Conservation (phyloP, 2,329 filamentous ascomycete species). For the Westerdykella aurantiaca region DNA sequence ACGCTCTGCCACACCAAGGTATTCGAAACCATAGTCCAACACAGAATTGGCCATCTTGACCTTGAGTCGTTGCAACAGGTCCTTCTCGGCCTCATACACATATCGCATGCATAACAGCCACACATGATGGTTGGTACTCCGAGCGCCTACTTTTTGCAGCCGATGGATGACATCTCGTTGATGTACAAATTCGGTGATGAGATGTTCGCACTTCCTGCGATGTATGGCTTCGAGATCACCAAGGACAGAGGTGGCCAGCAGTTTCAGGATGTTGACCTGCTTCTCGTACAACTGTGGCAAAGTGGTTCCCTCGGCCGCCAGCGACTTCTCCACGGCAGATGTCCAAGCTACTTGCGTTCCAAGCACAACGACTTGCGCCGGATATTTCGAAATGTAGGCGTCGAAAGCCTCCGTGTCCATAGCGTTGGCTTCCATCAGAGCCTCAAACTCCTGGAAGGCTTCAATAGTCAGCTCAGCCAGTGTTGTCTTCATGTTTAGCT, state of each 20-base stretch:
- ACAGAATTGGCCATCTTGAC: conserved; percentile 97
- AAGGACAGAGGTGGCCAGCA: conserved; percentile 83
- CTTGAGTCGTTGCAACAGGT: conserved; percentile 72
- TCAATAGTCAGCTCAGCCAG: conserved; percentile 86
- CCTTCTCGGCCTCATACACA: conserved; percentile 75
- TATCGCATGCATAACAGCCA: conserved; percentile 99
- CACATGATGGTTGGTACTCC: conserved; percentile 71
- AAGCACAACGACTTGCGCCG: conserved; percentile 91
- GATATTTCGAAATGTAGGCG: conserved; percentile 76
- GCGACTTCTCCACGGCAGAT: conserved; percentile 70
- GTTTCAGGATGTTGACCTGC: conserved; percentile 75
- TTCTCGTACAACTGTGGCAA: conserved; percentile 69
- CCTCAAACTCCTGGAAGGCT: conserved; percentile 74
- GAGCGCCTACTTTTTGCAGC: conserved; percentile 69
- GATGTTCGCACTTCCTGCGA: conserved; percentile 94
- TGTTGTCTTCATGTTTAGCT: conserved; percentile 88
- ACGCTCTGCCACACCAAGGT: conserved; percentile 90
- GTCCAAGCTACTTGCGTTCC: conserved; percentile 95
- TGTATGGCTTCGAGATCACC: conserved; percentile 81
- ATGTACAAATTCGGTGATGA: conserved; percentile 98
- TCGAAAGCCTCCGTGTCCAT: conserved; percentile 68
- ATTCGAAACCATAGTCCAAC: conserved; percentile 96
- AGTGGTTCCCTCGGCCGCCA: conserved; percentile 64
- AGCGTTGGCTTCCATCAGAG: conserved; percentile 65
- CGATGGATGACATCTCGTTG: conserved; percentile 91